Evolutionary conservation across 805 yeast genomes (phyloP).

Genomic region (Scheffersomyces stipitis): DNA sequence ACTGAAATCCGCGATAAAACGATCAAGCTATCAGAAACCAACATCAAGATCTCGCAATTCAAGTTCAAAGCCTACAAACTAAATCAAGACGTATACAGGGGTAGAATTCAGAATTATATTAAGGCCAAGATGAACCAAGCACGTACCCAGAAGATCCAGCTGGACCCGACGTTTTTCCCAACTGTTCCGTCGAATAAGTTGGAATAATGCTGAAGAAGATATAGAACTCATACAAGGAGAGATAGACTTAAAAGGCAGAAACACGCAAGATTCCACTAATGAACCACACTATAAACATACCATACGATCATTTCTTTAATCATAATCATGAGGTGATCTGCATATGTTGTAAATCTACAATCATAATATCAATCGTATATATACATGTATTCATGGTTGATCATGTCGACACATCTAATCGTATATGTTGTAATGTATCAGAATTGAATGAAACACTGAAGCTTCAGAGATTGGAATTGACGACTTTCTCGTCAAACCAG

Average conservation of each 20-base stretch:
- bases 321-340: too few species aligned
- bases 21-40: slow-evolving; percentile 15
- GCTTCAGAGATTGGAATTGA: slow-evolving; percentile 47
- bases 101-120: slow-evolving; percentile 35
- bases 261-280: too few species aligned
- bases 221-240: too few species aligned
- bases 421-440: too few species aligned
- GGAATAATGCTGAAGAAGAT: slow-evolving; percentile 1
- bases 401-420: too few species aligned
- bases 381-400: too few species aligned
- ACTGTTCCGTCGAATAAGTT: slow-evolving; percentile 10
- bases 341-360: too few species aligned
- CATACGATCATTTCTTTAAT: too few species aligned
- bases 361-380: too few species aligned
- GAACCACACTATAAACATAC: too few species aligned
- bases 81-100: slow-evolving; percentile 40
- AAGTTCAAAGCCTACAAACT: slow-evolving; percentile 40
- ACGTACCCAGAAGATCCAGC: slow-evolving; percentile 9
- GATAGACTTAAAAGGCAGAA: too few species aligned
- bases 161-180: slow-evolving; percentile 11
- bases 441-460: too few species aligned
- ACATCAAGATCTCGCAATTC: slow-evolving; percentile 23
- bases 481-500: slow-evolving; percentile 78
- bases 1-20: slow-evolving; percentile 13
- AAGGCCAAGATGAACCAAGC: slow-evolving; percentile 28